Percentiles rank a stretch among this genome's conserved stretches.
Evolutionary conservation across 2,329 filamentous ascomycete genomes (phyloP).

Genomic region (Curvularia lunata): DNA sequence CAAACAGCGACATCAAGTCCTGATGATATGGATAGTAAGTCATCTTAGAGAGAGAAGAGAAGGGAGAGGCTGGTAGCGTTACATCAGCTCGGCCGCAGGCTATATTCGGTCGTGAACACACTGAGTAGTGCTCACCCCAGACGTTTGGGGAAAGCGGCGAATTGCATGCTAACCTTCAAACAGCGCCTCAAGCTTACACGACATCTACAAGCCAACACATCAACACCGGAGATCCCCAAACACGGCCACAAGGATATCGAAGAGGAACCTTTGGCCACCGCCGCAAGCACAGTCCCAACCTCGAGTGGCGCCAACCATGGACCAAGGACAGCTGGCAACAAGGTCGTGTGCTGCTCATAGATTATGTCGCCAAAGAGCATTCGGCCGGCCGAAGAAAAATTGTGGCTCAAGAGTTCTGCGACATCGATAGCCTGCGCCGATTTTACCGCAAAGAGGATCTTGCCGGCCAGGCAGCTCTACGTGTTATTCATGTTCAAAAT

Average conservation of each 20-base stretch:
- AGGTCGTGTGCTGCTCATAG: constrained; percentile 59
- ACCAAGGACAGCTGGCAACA: constrained; percentile 46
- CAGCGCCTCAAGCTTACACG: constrained; percentile 29
- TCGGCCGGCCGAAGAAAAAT: constrained; percentile 53
- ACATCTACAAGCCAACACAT: constrained; percentile 18
- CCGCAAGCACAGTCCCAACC: constrained; percentile 44
- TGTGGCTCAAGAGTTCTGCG: constrained; percentile 56
- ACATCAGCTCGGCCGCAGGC: neutral
- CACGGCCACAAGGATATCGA: constrained; percentile 22
- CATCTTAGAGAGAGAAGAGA: neutral
- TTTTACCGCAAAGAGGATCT: constrained; percentile 52
- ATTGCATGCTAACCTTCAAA: constrained; percentile 7
- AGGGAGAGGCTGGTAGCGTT: neutral
- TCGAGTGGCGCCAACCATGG: constrained; percentile 49
- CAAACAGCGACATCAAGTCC: constrained; percentile 31
- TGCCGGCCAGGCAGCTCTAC: constrained; percentile 44
- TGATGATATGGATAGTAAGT: constrained; percentile 24
- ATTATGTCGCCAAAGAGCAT: constrained; percentile 54
- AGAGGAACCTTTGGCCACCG: constrained; percentile 34
- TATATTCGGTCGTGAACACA: neutral
- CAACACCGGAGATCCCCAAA: constrained; percentile 18
- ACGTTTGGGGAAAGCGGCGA: constrained; percentile 1
- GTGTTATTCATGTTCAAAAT: constrained; percentile 61
- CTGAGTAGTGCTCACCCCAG: neutral
- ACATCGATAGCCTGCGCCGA: constrained; percentile 52